Conservation (phyloP, 2,329 filamentous ascomycete species). For the Ceratocystis lukuohia region DNA sequence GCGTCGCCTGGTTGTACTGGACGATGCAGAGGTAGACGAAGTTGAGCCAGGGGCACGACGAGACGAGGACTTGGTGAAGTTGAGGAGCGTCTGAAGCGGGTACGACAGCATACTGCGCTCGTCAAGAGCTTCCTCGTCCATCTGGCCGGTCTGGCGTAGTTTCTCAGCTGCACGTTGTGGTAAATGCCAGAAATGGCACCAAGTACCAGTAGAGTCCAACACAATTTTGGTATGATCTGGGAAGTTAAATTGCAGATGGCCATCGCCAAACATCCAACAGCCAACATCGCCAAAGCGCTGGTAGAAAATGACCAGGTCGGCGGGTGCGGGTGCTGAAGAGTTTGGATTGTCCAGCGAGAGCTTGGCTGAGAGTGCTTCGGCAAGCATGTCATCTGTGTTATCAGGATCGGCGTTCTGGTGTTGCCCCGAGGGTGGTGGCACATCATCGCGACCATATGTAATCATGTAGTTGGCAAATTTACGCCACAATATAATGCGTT, state of each 20-base stretch:
- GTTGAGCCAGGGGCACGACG: slow-evolving; percentile 23
- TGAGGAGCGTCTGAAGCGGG: slow-evolving; percentile 58
- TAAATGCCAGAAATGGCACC: slow-evolving; percentile 66
- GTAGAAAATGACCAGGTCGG: slow-evolving; percentile 63
- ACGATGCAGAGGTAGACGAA: slow-evolving; percentile 26
- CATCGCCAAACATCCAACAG: slow-evolving; percentile 69
- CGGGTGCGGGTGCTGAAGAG: slow-evolving; percentile 22
- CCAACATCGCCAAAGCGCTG: slow-evolving; percentile 70
- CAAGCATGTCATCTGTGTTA: slow-evolving; percentile 14
- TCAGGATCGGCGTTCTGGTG: slow-evolving; percentile 6
- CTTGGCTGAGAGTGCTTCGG: slow-evolving; percentile 12
- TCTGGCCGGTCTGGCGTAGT: slow-evolving; percentile 50
- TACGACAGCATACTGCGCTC: slow-evolving; percentile 59
- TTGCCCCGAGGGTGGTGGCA: slow-evolving; percentile 27
- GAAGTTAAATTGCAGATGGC: slow-evolving; percentile 73
- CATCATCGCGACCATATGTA: slow-evolving; percentile 58
- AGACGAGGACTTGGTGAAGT: slow-evolving; percentile 43
- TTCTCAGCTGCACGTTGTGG: slow-evolving; percentile 55
- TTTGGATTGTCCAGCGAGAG: slow-evolving; percentile 11
- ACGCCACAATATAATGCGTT: slow-evolving; percentile 55
- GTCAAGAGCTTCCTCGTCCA: slow-evolving; percentile 56
- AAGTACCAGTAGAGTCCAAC: slow-evolving; percentile 57
- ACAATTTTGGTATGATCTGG: slow-evolving; percentile 80
- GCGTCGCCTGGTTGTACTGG: slow-evolving; percentile 36
- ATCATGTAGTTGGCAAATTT: slow-evolving; percentile 66